Base-by-base conservation (phyloP, 306 rosid genomes). In the Potentilla sterilis region DNA sequence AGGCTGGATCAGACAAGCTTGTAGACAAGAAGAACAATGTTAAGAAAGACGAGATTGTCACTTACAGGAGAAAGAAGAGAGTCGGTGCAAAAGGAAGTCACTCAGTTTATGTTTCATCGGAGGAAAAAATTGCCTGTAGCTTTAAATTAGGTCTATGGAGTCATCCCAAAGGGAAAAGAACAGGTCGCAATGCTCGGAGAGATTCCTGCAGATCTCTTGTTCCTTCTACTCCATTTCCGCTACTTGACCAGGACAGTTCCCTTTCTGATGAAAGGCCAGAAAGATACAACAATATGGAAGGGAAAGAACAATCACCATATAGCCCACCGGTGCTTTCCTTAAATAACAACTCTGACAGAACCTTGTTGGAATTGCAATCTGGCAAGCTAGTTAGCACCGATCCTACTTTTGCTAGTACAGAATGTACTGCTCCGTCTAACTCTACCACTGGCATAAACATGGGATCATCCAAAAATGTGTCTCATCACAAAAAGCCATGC, bases 141-240 rank as follows among this genome's bases (percentile, higher is more conserved):
- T 79, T 80, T 58, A 81, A 75, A 22, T 80, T 77, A 14, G 80
- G 71, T 47, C 67, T 72, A 62, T 83, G 86, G 89, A 35, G 69
- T 77, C 87, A 79, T 79, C 88, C 94, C 14, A 84, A 88, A 77
- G 82, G 96, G 76, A 91, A 86, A 81, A 82, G 97, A 86, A 89
- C 87, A 77, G 65, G 78, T 67, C 76, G 76, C 52, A 73, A 69
- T 65, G 69, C 49, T 37, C 78, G n/a, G 57, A 81, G 72, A 22
- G 73, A 70, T 86, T 77, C 77, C 38, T 34, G 59, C 78, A 79
- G 62, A 72, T 65, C 78, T 46, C 47, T 44, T 46, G 48, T 46
- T 70, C 32, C 64, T 49, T 74, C 79, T 71, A 62, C 69, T 71
- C 62, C 80, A 51, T 69, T 69, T 35, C 13, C 22, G 37, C 70